These are phyloP conservation scores for Vaccinium darrowii DNA, from an alignment of 148 eudicot species.

Conservation along the genomic window DNA sequence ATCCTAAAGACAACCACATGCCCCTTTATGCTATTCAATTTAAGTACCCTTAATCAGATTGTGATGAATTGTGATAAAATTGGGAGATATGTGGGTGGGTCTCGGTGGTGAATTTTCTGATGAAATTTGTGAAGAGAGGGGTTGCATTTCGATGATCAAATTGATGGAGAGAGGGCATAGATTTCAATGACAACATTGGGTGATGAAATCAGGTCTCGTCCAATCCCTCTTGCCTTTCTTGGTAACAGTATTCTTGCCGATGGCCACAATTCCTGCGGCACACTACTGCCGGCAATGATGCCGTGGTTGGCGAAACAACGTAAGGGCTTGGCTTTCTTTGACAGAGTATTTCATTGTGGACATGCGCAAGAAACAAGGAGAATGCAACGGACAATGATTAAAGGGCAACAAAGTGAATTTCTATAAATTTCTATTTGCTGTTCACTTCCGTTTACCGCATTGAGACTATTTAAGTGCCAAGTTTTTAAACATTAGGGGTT, in stretches of 20 bases:
- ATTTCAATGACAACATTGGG: not conserved
- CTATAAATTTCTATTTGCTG: not conserved
- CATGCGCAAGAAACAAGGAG: not conserved
- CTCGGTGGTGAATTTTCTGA: not conserved
- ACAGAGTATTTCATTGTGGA: not conserved
- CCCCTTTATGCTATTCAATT: not conserved
- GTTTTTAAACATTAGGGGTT: not conserved
- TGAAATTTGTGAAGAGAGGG: not conserved
- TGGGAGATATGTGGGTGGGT: not conserved
- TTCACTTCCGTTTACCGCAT: not conserved
- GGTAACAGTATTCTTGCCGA: not conserved
- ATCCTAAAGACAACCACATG: not conserved
- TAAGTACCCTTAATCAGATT: not conserved
- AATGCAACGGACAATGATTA: not conserved
- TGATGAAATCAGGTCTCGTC: not conserved
- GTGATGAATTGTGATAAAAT: not conserved
- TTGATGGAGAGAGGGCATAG: not conserved
- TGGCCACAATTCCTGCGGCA: not conserved
- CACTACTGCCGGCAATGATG: not conserved
- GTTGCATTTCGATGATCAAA: not conserved
- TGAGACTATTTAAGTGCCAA: not conserved
- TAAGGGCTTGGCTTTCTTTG: not conserved
- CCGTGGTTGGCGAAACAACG: not conserved
- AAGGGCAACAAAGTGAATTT: not conserved
- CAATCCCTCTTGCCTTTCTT: not conserved